Conservation (phyloP, 176 grass and related monocot genomes). For the Triticum timopheevii region DNA sequence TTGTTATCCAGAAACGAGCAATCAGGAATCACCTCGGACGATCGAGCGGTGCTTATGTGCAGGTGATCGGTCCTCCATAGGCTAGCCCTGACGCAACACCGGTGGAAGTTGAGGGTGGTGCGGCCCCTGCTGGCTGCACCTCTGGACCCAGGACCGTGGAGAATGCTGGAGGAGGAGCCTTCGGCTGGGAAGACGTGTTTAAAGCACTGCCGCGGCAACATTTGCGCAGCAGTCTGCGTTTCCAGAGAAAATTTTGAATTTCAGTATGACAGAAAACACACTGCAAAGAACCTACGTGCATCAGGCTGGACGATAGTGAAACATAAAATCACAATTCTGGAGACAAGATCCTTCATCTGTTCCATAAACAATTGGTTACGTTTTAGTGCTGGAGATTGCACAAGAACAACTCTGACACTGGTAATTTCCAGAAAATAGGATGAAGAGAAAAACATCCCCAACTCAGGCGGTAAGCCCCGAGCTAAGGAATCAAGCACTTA, state of each 20-base stretch:
- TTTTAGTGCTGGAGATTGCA: background rate
- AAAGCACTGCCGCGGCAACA: constrained; percentile 37
- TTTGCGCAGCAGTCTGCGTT: constrained; percentile 13
- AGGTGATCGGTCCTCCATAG: constrained; percentile 25
- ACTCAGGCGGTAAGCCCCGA: no score
- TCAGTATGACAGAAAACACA: background rate
- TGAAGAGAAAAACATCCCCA: background rate
- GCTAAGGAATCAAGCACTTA: no score
- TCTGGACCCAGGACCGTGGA: background rate
- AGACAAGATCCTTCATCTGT: background rate
- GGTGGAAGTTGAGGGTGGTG: constrained; percentile 4
- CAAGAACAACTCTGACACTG: background rate
- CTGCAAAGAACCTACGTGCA: background rate
- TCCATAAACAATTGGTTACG: background rate
- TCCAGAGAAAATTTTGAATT: background rate
- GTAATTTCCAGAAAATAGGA: background rate
- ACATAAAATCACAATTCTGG: background rate
- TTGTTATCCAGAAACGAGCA: background rate
- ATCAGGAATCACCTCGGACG: constrained; percentile 27
- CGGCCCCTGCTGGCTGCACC: background rate
- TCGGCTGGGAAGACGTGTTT: background rate
- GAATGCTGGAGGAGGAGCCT: background rate
- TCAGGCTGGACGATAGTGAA: background rate
- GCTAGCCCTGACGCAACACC: constrained; percentile 18
- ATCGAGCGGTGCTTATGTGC: background rate